phyloP scores from a whole-genome alignment of 495 filamentous ascomycete genomes.

The Penicillium psychrofluorescens region DNA sequence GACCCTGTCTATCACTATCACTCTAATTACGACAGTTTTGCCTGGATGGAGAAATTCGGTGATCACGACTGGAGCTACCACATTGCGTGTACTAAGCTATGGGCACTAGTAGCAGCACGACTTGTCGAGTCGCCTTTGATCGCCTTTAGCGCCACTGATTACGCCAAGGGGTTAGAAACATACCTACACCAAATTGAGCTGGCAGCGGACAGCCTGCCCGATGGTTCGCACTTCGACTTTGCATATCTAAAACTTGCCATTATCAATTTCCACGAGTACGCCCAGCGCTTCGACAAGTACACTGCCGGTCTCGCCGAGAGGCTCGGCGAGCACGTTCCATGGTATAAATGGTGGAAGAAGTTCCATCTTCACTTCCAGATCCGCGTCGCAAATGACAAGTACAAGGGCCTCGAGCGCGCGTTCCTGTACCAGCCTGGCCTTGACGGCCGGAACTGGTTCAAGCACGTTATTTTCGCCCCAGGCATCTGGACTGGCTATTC shows the following conservation, averaged over 20 bases:
- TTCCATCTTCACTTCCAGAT: constrained; percentile 51
- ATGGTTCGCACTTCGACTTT: constrained; percentile 33
- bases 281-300: constrained; percentile 45
- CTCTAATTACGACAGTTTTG: constrained; percentile 69
- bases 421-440: constrained; percentile 54
- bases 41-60: constrained; percentile 69
- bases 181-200: constrained; percentile 50
- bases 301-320: constrained; percentile 44
- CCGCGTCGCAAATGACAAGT: constrained; percentile 50
- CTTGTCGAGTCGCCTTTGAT: constrained; percentile 42
- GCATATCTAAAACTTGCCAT: constrained; percentile 39
- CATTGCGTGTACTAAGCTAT: constrained; percentile 50
- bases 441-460: constrained; percentile 56
- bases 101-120: constrained; percentile 40
- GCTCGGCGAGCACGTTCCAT: constrained; percentile 50
- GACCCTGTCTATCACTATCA: constrained; percentile 68
- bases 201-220: constrained; percentile 19
- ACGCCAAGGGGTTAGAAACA: constrained; percentile 29
- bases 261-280: constrained; percentile 33
- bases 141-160: constrained; percentile 41
- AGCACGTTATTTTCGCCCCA: constrained; percentile 62
- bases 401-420: constrained; percentile 53
- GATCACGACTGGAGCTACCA: constrained; percentile 59
- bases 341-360: constrained; percentile 73
- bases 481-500: constrained; percentile 86